Conservation (phyloP, 352 stramenopile genomes). For the Pythium phragmitis region DNA sequence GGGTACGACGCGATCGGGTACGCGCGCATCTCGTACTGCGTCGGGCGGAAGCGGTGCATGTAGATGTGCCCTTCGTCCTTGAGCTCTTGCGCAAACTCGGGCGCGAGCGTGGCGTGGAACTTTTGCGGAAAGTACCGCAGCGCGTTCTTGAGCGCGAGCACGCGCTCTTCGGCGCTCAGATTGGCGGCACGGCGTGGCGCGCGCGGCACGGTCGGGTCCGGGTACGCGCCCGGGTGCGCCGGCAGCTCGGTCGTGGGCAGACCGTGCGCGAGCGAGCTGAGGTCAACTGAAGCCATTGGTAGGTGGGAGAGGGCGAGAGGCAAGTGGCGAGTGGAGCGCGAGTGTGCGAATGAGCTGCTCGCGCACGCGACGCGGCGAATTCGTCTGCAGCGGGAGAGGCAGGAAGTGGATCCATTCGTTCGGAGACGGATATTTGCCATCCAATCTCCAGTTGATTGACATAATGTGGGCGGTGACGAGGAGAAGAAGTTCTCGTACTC, state of each 20-base stretch:
- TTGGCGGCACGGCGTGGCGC: slow-evolving; percentile 54
- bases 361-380: slow-evolving; percentile 1
- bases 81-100: slow-evolving; percentile 87
- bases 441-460: slow-evolving; percentile 12
- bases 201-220: slow-evolving; percentile 49
- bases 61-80: slow-evolving; percentile 90
- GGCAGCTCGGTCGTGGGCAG: slow-evolving; percentile 47
- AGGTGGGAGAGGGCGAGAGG: slow-evolving; percentile 1
- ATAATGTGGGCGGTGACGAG: not conserved
- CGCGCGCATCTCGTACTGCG: slow-evolving; percentile 87
- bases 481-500: too few species aligned
- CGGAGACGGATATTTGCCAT: slow-evolving; percentile 10
- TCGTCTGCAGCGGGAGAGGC: not conserved
- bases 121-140: slow-evolving; percentile 83
- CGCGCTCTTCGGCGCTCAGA: slow-evolving; percentile 56
- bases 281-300: slow-evolving; percentile 35
- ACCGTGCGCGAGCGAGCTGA: slow-evolving; percentile 46
- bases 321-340: not conserved
- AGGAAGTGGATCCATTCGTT: not conserved
- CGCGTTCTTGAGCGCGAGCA: slow-evolving; percentile 85
- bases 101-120: slow-evolving; percentile 62
- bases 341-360: slow-evolving; percentile 7
- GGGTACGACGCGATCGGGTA: slow-evolving; percentile 83
- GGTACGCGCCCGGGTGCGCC: slow-evolving; percentile 50
- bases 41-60: slow-evolving; percentile 87